Percentiles rank a stretch among this genome's conserved stretches.
Conservation (phyloP, 352 stramenopile species). For the Globisporangium abappressorium region DNA sequence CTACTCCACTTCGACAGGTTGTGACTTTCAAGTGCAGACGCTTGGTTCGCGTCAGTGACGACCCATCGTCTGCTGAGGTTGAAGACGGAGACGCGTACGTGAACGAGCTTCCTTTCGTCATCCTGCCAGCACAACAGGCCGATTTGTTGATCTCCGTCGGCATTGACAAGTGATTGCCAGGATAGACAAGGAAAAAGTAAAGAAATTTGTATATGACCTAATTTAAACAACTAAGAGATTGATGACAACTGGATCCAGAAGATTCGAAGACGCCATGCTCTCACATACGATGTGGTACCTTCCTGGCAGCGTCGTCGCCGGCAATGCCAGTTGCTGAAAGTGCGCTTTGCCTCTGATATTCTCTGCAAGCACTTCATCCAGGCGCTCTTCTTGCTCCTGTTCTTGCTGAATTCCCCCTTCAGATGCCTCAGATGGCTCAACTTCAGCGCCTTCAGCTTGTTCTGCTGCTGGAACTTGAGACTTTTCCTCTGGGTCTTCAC, state of each 20-base stretch:
- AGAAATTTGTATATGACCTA: neutral
- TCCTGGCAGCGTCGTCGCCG: constrained; percentile 25
- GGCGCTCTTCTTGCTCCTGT: constrained; percentile 6
- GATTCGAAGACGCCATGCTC: constrained; percentile 26
- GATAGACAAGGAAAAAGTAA: neutral
- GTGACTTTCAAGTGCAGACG: constrained; percentile 54
- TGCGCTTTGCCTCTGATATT: constrained; percentile 24
- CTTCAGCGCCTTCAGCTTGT: neutral
- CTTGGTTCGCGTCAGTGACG: constrained; percentile 21
- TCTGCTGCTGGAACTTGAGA: neutral
- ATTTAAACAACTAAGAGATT: constrained; percentile 17
- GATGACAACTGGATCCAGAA: constrained; percentile 16
- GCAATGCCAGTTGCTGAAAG: constrained; percentile 32
- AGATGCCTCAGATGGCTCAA: no score
- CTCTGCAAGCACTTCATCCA: constrained; percentile 21
- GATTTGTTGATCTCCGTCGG: neutral
- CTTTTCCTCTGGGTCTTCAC: neutral
- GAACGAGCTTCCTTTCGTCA: constrained; percentile 44
- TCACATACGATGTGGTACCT: constrained; percentile 45
- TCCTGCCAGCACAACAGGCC: constrained; percentile 22
- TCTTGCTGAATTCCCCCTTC: neutral
- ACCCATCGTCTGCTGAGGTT: constrained; percentile 19
- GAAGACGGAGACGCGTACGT: constrained; percentile 36
- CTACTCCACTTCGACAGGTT: constrained; percentile 22
- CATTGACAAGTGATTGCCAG: constrained; percentile 8